phyloP scores from a whole-genome alignment of 208 protist genomes.

The Crithidia mellificae region DNA sequence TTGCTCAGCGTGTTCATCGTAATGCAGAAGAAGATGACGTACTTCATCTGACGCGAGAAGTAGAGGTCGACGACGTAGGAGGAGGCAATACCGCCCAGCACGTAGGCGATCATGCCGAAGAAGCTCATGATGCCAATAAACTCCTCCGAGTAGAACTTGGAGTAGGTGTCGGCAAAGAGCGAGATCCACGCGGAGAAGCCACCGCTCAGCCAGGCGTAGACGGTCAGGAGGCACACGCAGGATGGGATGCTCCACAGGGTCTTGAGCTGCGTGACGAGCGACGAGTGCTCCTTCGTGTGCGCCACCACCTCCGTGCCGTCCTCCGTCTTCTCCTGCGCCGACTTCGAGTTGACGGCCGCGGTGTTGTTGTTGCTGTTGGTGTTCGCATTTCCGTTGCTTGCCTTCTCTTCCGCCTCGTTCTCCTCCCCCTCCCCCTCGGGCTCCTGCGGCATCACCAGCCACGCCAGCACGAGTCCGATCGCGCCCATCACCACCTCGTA shows the following conservation, averaged over 20 bases:
- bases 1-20: constrained; percentile 78
- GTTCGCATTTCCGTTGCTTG: not conserved
- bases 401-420: constrained; percentile 8
- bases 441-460: constrained; percentile 65
- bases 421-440: constrained; percentile 14
- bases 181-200: constrained; percentile 86
- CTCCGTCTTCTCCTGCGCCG: constrained; percentile 1
- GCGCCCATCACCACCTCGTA: constrained; percentile 74
- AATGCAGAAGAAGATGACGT: constrained; percentile 88
- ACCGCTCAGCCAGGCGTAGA: constrained; percentile 86
- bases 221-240: constrained; percentile 71
- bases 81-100: constrained; percentile 71
- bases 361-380: not conserved
- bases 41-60: constrained; percentile 88
- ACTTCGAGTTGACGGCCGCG: too few relatives aligned
- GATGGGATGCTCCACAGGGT: constrained; percentile 62
- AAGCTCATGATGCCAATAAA: constrained; percentile 90
- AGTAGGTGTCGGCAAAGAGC: constrained; percentile 79
- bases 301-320: constrained; percentile 25
- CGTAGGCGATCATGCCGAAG: constrained; percentile 78
- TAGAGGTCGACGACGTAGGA: constrained; percentile 80
- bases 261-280: constrained; percentile 56
- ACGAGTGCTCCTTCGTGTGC: constrained; percentile 39
- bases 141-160: constrained; percentile 53
- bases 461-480: constrained; percentile 51